Evolutionary conservation across 176 grass and related monocot species (phyloP), one percentile per base, ranked within the genome.

Genomic region (Zea luxurians): DNA sequence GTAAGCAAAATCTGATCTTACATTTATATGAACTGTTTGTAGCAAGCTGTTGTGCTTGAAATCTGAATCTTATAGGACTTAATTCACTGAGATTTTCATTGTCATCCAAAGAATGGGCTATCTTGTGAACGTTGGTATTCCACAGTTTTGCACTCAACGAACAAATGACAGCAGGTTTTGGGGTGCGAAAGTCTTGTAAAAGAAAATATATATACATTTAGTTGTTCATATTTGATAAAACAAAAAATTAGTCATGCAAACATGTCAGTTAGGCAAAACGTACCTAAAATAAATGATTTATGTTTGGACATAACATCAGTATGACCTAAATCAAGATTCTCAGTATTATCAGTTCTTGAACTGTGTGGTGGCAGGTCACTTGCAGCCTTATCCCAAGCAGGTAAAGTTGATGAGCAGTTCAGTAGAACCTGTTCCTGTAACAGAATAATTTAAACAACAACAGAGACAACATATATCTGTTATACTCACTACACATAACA

Each of bases 361-460:
- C 64, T 83, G 48, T 75, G 48, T 40, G 18, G 40, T 79, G 76
- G 34, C 57, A 83, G 48, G 20, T 82, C 83, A 83, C 37, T 71
- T 82, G 78, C 70, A 53, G 75, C 78, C 45, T 87, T 93, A 66
- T 87, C 61, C 91, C 91, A 97, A 47, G 71, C 63, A 83, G 83
- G 81, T 55, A 83, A 27, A 68, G 53, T 78, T 64, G 16, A 27
- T 11, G 66, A 68, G 77, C 38, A 61, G 68, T 78, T 86, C 80
- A 97, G 61, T 85, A 90, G 44, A 35, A 62, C 75, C 53, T 87
- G 80, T 68, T 93, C 89, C 91, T 97, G 82, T 54, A 82, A 81
- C 61, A 83, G 54, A 13, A 37, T 36, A 73, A 13, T 53, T 41
- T 73, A 73, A 76, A 15, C 15, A 3, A 46, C 44, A 18, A 8